phyloP scores from a whole-genome alignment of 2,329 filamentous ascomycete species.

The Colletotrichum zoysiae region DNA sequence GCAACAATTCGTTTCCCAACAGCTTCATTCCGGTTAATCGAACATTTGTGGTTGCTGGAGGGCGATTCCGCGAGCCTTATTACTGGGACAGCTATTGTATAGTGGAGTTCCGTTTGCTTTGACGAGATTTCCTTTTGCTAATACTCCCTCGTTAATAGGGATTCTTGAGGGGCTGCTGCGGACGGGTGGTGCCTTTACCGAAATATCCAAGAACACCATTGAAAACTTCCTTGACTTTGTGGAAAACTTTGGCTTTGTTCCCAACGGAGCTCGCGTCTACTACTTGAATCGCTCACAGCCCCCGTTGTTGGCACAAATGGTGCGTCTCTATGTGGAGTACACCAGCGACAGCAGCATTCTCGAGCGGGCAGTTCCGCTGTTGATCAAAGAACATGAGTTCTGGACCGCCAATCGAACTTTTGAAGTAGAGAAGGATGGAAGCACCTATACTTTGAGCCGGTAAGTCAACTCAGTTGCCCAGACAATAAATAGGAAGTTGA shows the following conservation, averaged over 20 bases:
- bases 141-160: constrained; percentile 54
- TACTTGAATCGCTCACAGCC: constrained; percentile 78
- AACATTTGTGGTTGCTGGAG: constrained; percentile 77
- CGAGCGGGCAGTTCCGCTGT: constrained; percentile 69
- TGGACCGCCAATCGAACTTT: constrained; percentile 73
- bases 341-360: constrained; percentile 73
- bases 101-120: not conserved
- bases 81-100: constrained; percentile 75
- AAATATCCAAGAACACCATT: constrained; percentile 75
- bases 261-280: constrained; percentile 76
- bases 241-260: constrained; percentile 73
- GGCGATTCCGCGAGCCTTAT: constrained; percentile 78
- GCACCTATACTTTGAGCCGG: constrained; percentile 68
- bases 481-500: not conserved
- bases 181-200: constrained; percentile 72
- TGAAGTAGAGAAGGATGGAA: constrained; percentile 58
- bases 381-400: constrained; percentile 74
- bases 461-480: constrained; percentile 48
- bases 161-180: constrained; percentile 75
- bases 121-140: not conserved
- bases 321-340: constrained; percentile 72
- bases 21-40: constrained; percentile 76
- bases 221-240: constrained; percentile 78
- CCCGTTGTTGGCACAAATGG: constrained; percentile 75
- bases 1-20: constrained; percentile 68